phyloP scores from a whole-genome alignment of 257 asterid species.

The Ocimum tenuiflorum region DNA sequence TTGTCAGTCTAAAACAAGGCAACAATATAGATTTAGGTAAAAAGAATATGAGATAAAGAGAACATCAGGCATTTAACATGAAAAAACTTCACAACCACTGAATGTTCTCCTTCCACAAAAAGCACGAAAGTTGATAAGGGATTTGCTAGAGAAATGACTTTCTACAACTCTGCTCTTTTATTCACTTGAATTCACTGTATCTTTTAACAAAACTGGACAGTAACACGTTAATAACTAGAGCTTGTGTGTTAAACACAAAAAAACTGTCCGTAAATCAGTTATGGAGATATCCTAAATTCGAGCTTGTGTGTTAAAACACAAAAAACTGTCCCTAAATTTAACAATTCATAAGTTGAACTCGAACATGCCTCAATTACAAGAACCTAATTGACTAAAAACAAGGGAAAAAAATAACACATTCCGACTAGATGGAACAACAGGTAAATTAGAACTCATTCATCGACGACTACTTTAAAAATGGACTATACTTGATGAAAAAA shows the following conservation, averaged over 20 bases:
- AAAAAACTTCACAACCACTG: neutral
- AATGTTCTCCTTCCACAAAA: too few species aligned
- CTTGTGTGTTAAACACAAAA: too few species aligned
- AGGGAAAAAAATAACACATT: neutral
- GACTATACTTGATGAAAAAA: neutral
- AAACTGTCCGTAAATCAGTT: too few species aligned
- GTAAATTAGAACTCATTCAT: neutral
- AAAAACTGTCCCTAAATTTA: neutral
- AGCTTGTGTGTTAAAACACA: neutral
- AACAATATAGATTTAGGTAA: neutral
- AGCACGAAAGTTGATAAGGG: too few species aligned
- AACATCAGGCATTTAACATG: neutral
- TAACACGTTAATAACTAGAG: neutral
- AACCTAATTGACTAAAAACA: neutral
- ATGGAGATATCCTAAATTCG: neutral
- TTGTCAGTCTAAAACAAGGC: conserved; percentile 42
- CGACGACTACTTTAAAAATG: neutral
- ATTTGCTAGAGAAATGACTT: too few species aligned
- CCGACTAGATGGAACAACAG: neutral
- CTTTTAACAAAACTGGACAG: neutral
- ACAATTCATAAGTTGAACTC: neutral
- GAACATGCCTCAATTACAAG: neutral
- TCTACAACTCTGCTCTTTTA: too few species aligned
- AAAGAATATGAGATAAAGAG: neutral
- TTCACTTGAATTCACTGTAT: neutral